Evolutionary conservation across 202 grass and related monocot genomes (phyloP), one percentile per base, ranked within the genome.

Genomic region (Cymbopogon flexuosus): DNA sequence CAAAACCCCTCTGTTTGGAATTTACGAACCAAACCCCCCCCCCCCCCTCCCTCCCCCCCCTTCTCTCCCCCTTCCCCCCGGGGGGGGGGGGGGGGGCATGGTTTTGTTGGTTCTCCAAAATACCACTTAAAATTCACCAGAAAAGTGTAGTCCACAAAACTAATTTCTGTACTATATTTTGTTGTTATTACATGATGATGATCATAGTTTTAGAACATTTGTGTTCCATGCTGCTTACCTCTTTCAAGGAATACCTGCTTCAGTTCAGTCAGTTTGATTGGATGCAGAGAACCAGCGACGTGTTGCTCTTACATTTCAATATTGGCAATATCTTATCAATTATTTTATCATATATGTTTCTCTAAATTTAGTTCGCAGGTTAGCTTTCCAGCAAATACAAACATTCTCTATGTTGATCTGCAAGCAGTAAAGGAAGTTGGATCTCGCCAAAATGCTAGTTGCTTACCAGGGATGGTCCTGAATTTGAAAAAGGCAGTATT

Each of bases 381-480:
- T 79, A 89, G 79, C 67, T 98, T 89, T 87, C 95, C 92, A 16
- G 95, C 95, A 93, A 98, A 98, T 86, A 95, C 95, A 68, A 98
- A 98, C 69, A 98, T 98, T 73, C 88, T 98, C 62, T 98, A 95
- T 83, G 88, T 98, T 85, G 92, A 98, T 84, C 86, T 98, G 21
- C 79, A 83, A 86, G 90, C 90, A 65, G 88, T 79, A 16, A 87
- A 98, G 74, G 84, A 85, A 88, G 83, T 98, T 85, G 95, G 95
- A 77, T 98, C 88, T 7, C 75, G 86, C 29, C 86, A 65, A 89
- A 89, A 91, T 85, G 68, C 82, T 82, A 93, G 80, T 65, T 88
- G 86, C 73, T 91, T 98, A 81, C 92, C 95, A 59, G 95, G 95
- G 72, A 95, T 98, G 79, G 95, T 98, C 24, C 67, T 98, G 75